Base-by-base conservation (phyloP, 1,284 basidiomycete species). In the Cryptococcus sp. region DNA sequence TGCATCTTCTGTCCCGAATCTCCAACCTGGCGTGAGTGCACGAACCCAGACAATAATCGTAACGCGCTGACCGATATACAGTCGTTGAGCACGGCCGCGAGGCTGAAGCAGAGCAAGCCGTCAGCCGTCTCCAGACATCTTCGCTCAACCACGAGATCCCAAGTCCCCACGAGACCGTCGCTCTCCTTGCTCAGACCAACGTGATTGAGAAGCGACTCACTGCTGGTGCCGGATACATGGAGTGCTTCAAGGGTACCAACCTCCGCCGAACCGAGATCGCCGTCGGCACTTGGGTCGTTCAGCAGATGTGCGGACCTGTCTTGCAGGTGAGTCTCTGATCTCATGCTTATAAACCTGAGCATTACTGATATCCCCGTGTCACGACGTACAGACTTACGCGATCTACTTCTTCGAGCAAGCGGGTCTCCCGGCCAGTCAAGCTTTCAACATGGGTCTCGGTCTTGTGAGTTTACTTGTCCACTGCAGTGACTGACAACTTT, bases 171-270 rank as follows among this genome's bases (percentile, higher is more conserved):
- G 66, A 75, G 46, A 60, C 63, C 17, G 69, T 79, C 43, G 66
- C 72, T 38, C 61, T 78, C 61, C 76, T 80, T 65, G 58, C 66
- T 41, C 75, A 79, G 69, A 80, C 79, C 54, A 76, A 79, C 67
- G 68, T 71, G 55, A 59, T 80, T 52, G 79, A 80, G 58, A 76
- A 74, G 67, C 61, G 59, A 3, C 58, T 64, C 25, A 61, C 64
- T 16, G 63, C 59, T 17, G 78, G 77, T 6, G 62, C 68, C 1
- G 59, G 58, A 20, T 80, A 76, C 66, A 56, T 61, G 20, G 77
- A 80, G 55, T 80, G 77, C 65, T 78, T 81, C 77, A 68, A 64
- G 50, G 74, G 79, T 19, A 64, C 67, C 63, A 73, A 80, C 63
- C 64, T 70, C 8, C 72, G 80, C 22, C 67, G 80, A 49, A 80